Percentiles rank a stretch among this genome's conserved stretches.
These are phyloP conservation scores for Pelargonium australe DNA, from an alignment of 441 rosid genomes.

Conservation along the genomic window DNA sequence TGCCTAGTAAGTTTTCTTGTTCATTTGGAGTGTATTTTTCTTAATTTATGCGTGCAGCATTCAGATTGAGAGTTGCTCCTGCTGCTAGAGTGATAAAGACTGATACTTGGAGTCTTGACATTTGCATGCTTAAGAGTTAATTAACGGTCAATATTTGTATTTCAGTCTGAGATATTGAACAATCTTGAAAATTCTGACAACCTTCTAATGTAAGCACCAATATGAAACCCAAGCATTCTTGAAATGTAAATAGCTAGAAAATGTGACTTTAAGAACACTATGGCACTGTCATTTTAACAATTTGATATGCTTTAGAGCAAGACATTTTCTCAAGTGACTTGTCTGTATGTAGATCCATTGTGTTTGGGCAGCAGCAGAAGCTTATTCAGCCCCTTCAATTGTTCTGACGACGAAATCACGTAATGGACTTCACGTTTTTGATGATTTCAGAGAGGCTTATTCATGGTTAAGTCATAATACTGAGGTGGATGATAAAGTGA, in stretches of 20 bases:
- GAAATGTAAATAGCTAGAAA: neutral
- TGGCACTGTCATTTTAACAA: neutral
- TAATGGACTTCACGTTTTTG: constrained; percentile 89
- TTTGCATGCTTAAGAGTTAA: neutral
- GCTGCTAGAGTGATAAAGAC: neutral
- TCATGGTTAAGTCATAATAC: constrained; percentile 96
- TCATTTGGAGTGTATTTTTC: neutral
- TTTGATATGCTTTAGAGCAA: neutral
- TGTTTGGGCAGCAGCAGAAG: constrained; percentile 99
- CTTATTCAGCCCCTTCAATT: constrained; percentile 98
- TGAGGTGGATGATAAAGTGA: constrained; percentile 94
- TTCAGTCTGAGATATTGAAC: constrained; percentile 5
- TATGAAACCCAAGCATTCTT: neutral
- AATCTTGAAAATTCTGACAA: no score
- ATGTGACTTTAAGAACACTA: neutral
- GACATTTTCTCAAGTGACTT: constrained; percentile 13
- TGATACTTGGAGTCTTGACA: neutral
- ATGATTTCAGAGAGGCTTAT: constrained; percentile 98
- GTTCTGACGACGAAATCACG: constrained; percentile 71
- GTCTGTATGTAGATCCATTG: constrained; percentile 70
- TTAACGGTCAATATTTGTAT: neutral
- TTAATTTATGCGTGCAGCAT: neutral
- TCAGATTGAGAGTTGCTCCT: neutral
- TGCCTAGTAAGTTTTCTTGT: neutral
- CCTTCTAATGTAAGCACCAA: no score